Evolutionary conservation across 805 yeast genomes (phyloP).

Genomic region (Ogataea siamensis): DNA sequence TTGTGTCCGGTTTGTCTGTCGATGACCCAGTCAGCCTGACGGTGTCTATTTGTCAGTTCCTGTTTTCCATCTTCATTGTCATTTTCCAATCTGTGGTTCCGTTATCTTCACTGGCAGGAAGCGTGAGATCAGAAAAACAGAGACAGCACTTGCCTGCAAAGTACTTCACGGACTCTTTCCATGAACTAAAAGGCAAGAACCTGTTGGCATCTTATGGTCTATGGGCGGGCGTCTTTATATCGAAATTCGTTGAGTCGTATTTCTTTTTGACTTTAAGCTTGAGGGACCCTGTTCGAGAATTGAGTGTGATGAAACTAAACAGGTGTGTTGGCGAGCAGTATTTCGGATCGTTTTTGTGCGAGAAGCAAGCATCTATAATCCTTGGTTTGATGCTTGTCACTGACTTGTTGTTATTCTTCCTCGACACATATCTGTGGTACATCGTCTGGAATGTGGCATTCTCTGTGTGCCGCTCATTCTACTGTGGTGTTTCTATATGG

Average conservation of each 20-base stretch:
- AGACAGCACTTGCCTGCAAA: conserved; percentile 52
- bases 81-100: conserved; percentile 63
- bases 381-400: conserved; percentile 53
- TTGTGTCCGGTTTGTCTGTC: conserved; percentile 35
- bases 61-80: conserved; percentile 52
- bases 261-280: conserved; percentile 72
- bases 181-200: conserved; percentile 50
- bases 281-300: conserved; percentile 70
- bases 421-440: conserved; percentile 85
- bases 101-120: conserved; percentile 51
- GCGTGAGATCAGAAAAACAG: conserved; percentile 32
- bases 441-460: conserved; percentile 75
- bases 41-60: conserved; percentile 54
- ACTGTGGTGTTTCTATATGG: conserved; percentile 79
- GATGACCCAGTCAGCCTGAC: conserved; percentile 38
- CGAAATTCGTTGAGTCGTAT: conserved; percentile 75
- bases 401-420: conserved; percentile 66
- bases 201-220: conserved; percentile 62
- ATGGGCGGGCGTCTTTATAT: conserved; percentile 65
- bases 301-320: conserved; percentile 51
- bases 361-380: conserved; percentile 54
- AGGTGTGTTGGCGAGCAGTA: conserved; percentile 62
- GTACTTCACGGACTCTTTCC: conserved; percentile 60
- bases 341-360: conserved; percentile 53
- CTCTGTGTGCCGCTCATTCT: conserved; percentile 64